Base-by-base conservation (phyloP, 2,329 filamentous ascomycete genomes). In the Exophiala xenobiotica region DNA sequence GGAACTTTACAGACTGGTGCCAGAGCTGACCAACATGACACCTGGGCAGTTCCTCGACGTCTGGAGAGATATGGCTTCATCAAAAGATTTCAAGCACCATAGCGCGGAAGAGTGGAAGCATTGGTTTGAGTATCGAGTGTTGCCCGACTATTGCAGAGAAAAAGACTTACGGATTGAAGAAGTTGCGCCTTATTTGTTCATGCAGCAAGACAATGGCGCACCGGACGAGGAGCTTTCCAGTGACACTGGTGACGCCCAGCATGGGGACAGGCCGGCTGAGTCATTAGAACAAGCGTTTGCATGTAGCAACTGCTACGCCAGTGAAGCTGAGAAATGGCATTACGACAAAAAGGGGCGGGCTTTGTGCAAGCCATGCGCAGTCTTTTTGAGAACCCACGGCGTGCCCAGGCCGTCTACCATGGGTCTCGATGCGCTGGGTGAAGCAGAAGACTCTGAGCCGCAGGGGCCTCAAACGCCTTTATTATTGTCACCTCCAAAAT, bases 11-110 rank as follows among this genome's bases (percentile, higher is more conserved):
- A 38, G 49, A 16, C 37, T 53, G 22, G 64, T 61, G 1, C 52
- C 61, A 12, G 31, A 58, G 22, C 59, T 67, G 18, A 23, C 59
- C 16, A 45, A 61, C 12, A 39, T 65, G 11, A 45, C 49, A 14
- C 52, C 60, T 3, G 45, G 53, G 6, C 8, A 53, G 4, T 53
- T 59, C 16, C 44, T 59, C 22, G 54, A 60, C 14, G 57, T 56
- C 11, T 68, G 65, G 65, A 26, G 33, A n/a, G 43, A 53, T 16
- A 60, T 61, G 49, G 65, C 61, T 6, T 37, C 56, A 29, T 51
- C 60, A 18, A 49, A 60, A 53, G 31, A 56, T 22, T 43, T 53
- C 29, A 46, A 35, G 1, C 29, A 37, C 11, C 54, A 53, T 49
- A 43, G 43, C 27, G 46, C 43, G 26, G 46, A 56, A 26, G 47